A percentile compares a stretch with the other conserved stretches of the same genome.
These are phyloP conservation scores for Monosporascus sp. DNA, from an alignment of 2,329 filamentous ascomycete species.

Conservation along the genomic window DNA sequence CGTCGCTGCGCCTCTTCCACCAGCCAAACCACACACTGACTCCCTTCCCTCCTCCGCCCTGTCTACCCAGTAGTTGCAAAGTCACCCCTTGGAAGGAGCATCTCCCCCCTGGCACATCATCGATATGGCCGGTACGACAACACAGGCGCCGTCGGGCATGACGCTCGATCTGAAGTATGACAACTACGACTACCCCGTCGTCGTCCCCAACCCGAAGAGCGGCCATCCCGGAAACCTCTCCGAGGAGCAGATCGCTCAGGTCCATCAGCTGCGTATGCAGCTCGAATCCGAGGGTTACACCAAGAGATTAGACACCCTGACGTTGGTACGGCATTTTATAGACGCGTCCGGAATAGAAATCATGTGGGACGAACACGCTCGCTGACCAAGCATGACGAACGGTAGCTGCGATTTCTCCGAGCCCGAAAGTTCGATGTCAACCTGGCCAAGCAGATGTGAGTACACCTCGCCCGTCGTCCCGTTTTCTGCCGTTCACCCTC, in stretches of 20 bases:
- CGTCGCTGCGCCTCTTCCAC: background rate
- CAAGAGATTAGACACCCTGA: constrained; percentile 85
- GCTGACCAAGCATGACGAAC: background rate
- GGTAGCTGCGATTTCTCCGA: constrained; percentile 78
- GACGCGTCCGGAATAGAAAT: background rate
- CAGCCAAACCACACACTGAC: too few species aligned
- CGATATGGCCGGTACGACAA: constrained; percentile 16
- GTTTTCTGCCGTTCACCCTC: background rate
- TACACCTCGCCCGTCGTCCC: constrained; percentile 14
- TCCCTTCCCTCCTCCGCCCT: background rate
- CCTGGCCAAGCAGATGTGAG: constrained; percentile 81
- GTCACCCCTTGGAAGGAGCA: background rate
- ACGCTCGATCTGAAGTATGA: constrained; percentile 86
- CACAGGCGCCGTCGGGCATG: constrained; percentile 31
- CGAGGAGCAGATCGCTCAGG: constrained; percentile 80
- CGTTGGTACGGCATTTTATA: constrained; percentile 56
- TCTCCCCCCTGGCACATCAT: background rate
- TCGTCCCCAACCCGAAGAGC: constrained; percentile 59
- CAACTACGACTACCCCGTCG: constrained; percentile 87
- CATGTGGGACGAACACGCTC: background rate
- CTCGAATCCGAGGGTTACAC: constrained; percentile 80
- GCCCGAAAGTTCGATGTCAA: constrained; percentile 93
- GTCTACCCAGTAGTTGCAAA: background rate
- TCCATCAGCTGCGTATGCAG: constrained; percentile 76
- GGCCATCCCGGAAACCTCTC: constrained; percentile 89